Percentiles rank a stretch among this genome's conserved stretches.
Evolutionary conservation across 1,284 basidiomycete genomes (phyloP).

Genomic region (Leccinum fallax): DNA sequence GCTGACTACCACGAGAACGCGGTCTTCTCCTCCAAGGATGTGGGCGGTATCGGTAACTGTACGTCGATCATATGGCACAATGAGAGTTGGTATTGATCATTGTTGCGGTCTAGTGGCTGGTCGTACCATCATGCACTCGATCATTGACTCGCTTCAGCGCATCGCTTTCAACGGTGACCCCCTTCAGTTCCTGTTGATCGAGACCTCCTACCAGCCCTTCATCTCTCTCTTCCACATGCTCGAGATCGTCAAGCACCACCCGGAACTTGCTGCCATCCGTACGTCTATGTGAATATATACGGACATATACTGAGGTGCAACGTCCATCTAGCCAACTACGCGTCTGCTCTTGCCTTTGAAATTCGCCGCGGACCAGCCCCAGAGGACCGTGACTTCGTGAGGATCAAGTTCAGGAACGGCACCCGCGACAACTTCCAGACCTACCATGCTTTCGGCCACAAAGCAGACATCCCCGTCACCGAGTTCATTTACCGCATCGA

Average conservation of each 20-base stretch:
- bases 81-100: slow-evolving; percentile 10
- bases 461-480: slow-evolving; percentile 70
- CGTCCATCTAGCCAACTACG: slow-evolving; percentile 64
- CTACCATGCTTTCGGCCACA: slow-evolving; percentile 69
- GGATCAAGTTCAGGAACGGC: slow-evolving; percentile 87
- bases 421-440: slow-evolving; percentile 59
- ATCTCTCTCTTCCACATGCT: slow-evolving; percentile 85
- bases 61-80: slow-evolving; percentile 29
- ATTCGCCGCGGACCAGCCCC: slow-evolving; percentile 71
- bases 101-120: slow-evolving; percentile 62
- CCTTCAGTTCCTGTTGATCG: slow-evolving; percentile 73
- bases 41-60: slow-evolving; percentile 77
- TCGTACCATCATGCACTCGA: slow-evolving; percentile 71
- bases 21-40: slow-evolving; percentile 67
- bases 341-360: slow-evolving; percentile 79
- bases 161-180: slow-evolving; percentile 79
- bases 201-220: slow-evolving; percentile 88
- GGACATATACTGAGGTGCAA: slow-evolving; percentile 11
- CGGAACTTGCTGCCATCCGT: slow-evolving; percentile 67
- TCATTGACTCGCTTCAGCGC: slow-evolving; percentile 69
- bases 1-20: slow-evolving; percentile 80
- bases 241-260: slow-evolving; percentile 56
- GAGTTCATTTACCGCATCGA: slow-evolving; percentile 79
- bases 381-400: slow-evolving; percentile 77
- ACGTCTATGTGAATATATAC: slow-evolving; percentile 31